Conservation (phyloP, 805 yeast species). For the Alloascoidea hylecoeti region DNA sequence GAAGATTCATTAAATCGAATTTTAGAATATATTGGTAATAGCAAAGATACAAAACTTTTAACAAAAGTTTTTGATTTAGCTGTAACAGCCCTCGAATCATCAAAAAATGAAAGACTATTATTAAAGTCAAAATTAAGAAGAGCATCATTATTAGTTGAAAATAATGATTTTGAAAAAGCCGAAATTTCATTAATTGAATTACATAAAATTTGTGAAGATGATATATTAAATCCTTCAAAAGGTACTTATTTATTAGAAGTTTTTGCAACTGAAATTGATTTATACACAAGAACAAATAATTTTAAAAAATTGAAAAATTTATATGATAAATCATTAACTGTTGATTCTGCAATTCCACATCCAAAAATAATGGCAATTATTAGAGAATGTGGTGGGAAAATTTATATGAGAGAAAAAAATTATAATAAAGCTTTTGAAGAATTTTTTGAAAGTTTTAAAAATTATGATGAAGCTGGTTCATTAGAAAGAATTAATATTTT, state of each 20-base stretch:
- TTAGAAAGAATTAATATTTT: conserved; percentile 41
- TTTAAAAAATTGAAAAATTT: conserved; percentile 28
- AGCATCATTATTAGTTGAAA: conserved; percentile 16
- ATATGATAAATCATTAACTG: conserved; percentile 29
- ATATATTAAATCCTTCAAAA: conserved; percentile 8
- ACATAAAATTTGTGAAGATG: conserved; percentile 1
- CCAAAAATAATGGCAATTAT: conserved; percentile 64
- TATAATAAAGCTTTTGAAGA: conserved; percentile 42
- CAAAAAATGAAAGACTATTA: conserved; percentile 16
- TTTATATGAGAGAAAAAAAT: conserved; percentile 44
- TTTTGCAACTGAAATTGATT: conserved; percentile 51
- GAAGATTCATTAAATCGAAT: conserved; percentile 20
- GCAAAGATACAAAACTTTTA: conserved; percentile 10
- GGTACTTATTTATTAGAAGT: conserved; percentile 35
- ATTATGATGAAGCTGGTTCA: conserved; percentile 55
- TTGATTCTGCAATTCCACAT: conserved; percentile 58
- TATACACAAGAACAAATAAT: conserved; percentile 25
- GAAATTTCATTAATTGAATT: conserved; percentile 3
- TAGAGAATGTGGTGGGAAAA: conserved; percentile 61
- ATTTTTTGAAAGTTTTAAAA: conserved; percentile 41
- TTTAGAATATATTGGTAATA: conserved; percentile 13
- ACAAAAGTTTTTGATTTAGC: conserved; percentile 14
- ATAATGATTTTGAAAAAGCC: conserved; percentile 9
- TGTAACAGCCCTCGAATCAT: conserved; percentile 11
- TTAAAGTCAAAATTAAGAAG: conserved; percentile 15